Evolutionary conservation across 2,329 filamentous ascomycete genomes (phyloP).

Genomic region (Diaporthe sp.): DNA sequence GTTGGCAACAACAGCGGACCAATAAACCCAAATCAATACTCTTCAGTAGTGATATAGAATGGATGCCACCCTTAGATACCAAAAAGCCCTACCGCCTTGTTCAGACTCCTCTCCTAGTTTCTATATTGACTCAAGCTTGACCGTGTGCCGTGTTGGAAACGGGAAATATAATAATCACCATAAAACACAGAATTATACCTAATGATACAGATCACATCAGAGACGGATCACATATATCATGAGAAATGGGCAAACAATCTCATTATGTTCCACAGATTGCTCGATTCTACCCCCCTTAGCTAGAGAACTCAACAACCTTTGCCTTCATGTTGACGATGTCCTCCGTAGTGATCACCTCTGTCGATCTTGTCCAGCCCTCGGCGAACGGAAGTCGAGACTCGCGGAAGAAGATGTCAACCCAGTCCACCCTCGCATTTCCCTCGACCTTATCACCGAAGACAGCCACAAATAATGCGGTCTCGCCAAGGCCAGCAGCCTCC

Average conservation of each 20-base stretch:
- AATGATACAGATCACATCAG: not conserved
- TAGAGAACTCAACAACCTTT: not conserved
- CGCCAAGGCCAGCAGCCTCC: slow-evolving; percentile 12
- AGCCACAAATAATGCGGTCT: slow-evolving; percentile 18
- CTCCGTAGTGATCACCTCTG: slow-evolving; percentile 9
- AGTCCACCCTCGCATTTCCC: slow-evolving; percentile 3
- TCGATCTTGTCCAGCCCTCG: slow-evolving; percentile 20
- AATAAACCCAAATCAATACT: not conserved
- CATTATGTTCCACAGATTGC: not conserved
- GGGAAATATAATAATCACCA: too few species aligned
- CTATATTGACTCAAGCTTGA: not conserved
- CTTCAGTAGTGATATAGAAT: not conserved
- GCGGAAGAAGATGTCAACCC: slow-evolving; percentile 25
- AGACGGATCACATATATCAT: too few species aligned
- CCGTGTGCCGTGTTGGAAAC: too few species aligned
- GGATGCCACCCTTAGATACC: not conserved
- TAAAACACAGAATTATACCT: too few species aligned
- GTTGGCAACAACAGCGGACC: not conserved
- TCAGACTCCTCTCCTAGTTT: not conserved
- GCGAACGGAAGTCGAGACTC: slow-evolving; percentile 1
- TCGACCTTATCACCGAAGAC: slow-evolving; percentile 17
- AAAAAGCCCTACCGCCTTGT: not conserved
- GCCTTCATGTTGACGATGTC: slow-evolving; percentile 6
- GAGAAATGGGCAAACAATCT: not conserved
- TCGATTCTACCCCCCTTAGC: not conserved